A percentile compares a stretch with the other conserved stretches of the same genome.
phyloP scores from a whole-genome alignment of 345 rosid genomes.

The Populus tremula region DNA sequence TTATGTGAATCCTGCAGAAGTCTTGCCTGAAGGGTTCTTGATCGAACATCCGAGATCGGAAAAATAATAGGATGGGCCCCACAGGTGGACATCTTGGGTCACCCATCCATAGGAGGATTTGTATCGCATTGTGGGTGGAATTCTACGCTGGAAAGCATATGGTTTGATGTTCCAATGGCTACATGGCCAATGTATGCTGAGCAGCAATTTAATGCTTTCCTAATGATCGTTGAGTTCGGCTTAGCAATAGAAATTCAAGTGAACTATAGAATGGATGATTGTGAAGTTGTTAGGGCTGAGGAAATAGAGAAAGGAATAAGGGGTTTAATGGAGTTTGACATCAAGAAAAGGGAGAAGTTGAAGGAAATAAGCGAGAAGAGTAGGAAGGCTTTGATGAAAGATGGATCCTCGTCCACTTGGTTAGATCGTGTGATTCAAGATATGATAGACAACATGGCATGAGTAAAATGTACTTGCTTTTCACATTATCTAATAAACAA shows the following conservation, averaged over 20 bases:
- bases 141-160: constrained; percentile 4
- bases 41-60: neutral
- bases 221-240: neutral
- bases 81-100: neutral
- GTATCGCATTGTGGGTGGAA: constrained; percentile 21
- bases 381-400: neutral
- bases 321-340: neutral
- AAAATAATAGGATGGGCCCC: constrained; percentile 15
- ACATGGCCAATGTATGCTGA: constrained; percentile 5
- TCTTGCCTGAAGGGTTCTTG: neutral
- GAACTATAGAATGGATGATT: neutral
- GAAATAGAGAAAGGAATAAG: neutral
- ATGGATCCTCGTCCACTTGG: neutral
- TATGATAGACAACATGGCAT: neutral
- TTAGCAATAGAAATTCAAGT: neutral
- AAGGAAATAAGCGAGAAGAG: neutral
- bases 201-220: constrained; percentile 10
- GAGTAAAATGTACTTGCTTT: neutral
- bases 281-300: neutral
- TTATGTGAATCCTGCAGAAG: neutral
- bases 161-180: constrained; percentile 13
- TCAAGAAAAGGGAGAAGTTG: neutral
- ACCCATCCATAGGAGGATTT: constrained; percentile 5
- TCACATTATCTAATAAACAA: too few relatives aligned
- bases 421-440: neutral